Evolutionary conservation across 805 yeast species (phyloP).

Genomic region (Clavispora carvajalis): DNA sequence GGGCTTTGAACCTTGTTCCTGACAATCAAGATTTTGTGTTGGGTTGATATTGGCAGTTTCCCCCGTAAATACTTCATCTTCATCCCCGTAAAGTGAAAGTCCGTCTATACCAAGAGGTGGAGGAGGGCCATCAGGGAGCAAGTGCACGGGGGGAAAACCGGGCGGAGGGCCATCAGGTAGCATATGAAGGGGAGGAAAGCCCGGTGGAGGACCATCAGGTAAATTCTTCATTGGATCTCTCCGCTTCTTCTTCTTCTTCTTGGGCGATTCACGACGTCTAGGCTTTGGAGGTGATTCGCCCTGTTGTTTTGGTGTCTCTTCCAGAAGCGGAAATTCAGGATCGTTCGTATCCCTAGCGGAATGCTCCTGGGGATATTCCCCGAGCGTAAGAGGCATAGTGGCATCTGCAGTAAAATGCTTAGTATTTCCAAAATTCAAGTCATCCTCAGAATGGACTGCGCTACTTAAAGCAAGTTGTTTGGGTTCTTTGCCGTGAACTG

Average conservation of each 20-base stretch:
- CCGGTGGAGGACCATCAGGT: conserved; percentile 16
- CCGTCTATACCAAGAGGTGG: background rate
- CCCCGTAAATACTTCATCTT: too few species aligned
- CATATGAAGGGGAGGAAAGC: conserved; percentile 4
- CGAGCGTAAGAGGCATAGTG: too few species aligned
- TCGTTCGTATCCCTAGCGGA: too few species aligned
- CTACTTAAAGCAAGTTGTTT: too few species aligned
- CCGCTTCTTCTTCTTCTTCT: conserved; percentile 12
- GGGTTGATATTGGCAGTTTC: too few species aligned
- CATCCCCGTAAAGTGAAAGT: background rate
- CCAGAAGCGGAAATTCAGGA: background rate
- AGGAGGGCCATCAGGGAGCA: background rate
- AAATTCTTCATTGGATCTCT: conserved; percentile 6
- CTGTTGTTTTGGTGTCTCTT: background rate
- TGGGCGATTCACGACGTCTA: conserved; percentile 3
- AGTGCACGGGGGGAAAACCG: background rate
- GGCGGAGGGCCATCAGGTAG: background rate
- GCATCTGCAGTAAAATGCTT: background rate
- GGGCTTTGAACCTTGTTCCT: too few species aligned
- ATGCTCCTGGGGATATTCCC: too few species aligned
- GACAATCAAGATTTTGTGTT: too few species aligned
- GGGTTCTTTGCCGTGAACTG: too few species aligned
- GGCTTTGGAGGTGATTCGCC: background rate
- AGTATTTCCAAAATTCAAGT: background rate
- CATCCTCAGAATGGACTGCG: background rate